Conservation (phyloP, 2,329 filamentous ascomycete species). For the Epichloe scottii region DNA sequence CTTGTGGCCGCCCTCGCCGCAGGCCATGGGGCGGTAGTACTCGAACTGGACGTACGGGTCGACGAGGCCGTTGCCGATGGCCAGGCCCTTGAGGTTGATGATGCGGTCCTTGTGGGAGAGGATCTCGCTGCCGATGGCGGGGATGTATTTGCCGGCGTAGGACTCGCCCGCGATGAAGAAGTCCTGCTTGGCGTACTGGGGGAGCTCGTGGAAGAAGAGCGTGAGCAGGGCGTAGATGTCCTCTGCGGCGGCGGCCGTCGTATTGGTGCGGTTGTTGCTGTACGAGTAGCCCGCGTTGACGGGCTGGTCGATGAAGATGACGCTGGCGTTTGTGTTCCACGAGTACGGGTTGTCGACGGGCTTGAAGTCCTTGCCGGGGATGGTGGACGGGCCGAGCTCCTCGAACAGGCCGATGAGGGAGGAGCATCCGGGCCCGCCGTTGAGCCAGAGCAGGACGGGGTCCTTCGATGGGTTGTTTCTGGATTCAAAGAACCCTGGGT, state of each 20-base stretch:
- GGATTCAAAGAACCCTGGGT: conserved; percentile 45
- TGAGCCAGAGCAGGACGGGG: conserved; percentile 43
- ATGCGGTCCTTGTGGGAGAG: conserved; percentile 87
- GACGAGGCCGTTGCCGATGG: conserved; percentile 93
- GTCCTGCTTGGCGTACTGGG: conserved; percentile 81
- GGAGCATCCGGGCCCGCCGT: conserved; percentile 22
- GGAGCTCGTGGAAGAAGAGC: conserved; percentile 98
- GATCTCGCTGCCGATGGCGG: conserved; percentile 82
- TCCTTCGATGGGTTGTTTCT: conserved; percentile 24
- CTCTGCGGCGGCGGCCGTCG: conserved; percentile 90
- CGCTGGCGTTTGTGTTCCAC: conserved; percentile 51
- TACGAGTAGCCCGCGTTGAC: conserved; percentile 23
- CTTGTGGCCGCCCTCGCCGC: conserved; percentile 84
- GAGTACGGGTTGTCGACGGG: conserved; percentile 42
- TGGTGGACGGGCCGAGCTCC: conserved; percentile 69
- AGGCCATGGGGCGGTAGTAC: conserved; percentile 95
- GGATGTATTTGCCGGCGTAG: conserved; percentile 91
- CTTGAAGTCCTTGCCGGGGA: conserved; percentile 27
- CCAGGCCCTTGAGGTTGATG: conserved; percentile 90
- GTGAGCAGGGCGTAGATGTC: conserved; percentile 92
- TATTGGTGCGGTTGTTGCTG: conserved; percentile 66
- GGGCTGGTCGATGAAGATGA: conserved; percentile 60
- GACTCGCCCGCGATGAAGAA: conserved; percentile 97
- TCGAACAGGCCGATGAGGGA: conserved; percentile 35
- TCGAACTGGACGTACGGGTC: conserved; percentile 87